phyloP scores from a whole-genome alignment of 768 basidiomycete genomes.

The Boletus huronensis region DNA sequence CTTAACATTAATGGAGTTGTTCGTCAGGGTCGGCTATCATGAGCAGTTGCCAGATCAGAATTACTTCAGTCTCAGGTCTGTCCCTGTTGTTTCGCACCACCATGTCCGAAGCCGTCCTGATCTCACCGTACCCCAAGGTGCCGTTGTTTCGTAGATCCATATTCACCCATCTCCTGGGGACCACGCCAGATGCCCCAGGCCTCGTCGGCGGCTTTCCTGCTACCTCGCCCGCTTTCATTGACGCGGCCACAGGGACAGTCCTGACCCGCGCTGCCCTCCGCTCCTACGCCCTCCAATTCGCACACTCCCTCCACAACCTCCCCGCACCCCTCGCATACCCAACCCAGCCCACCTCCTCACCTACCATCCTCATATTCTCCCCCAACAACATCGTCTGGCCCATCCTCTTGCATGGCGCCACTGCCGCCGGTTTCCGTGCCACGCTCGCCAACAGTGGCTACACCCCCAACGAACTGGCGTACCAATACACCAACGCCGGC shows the following conservation, averaged over 20 bases:
- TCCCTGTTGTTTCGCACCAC: neutral
- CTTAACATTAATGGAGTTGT: no score
- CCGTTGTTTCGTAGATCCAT: constrained; percentile 26
- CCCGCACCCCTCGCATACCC: constrained; percentile 42
- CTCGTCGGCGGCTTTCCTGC: constrained; percentile 44
- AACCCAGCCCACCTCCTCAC: constrained; percentile 41
- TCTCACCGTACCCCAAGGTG: constrained; percentile 20
- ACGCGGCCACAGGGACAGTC: constrained; percentile 54
- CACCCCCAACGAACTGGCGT: constrained; percentile 61
- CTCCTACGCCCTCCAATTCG: constrained; percentile 53
- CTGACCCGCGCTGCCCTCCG: constrained; percentile 55
- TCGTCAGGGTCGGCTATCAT: no score
- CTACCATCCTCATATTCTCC: constrained; percentile 59
- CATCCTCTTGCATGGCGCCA: constrained; percentile 39
- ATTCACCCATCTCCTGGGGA: constrained; percentile 31
- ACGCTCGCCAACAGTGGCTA: constrained; percentile 76
- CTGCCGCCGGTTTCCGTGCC: constrained; percentile 64
- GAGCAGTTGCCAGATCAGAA: no score
- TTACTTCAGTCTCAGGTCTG: neutral
- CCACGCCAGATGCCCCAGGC: constrained; percentile 11
- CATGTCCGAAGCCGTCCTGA: constrained; percentile 22
- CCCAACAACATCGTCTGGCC: constrained; percentile 64
- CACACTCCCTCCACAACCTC: constrained; percentile 50
- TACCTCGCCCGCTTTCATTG: constrained; percentile 56
- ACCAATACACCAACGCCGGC: constrained; percentile 67